Evolutionary conservation across 2,329 filamentous ascomycete species (phyloP), one percentile per base, ranked within the genome.

Genomic region (Penicillium palitans): DNA sequence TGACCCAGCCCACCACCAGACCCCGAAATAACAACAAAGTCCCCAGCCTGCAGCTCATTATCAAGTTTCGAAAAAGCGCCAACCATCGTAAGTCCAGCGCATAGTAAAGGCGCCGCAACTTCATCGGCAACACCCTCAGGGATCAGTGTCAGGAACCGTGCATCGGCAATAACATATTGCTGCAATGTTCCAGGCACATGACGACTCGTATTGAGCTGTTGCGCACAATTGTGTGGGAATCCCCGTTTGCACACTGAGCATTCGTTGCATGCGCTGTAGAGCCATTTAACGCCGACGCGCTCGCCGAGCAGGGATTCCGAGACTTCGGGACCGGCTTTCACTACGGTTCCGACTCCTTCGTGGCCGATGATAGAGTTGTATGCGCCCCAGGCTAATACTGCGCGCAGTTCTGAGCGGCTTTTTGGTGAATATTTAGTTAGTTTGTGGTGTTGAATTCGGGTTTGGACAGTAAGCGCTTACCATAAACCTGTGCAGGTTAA

Each of bases 1-100:
- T 85, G 83, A 1, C 83, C 83, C 4, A 84, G 68, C 3, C 82
- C 82, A 10, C 82, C 81, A 3, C 80, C 82, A 0, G 76, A 76
- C 3, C 81, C 81, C 0, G 83, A 74, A 39, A 83, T 76, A 1
- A 75, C 79, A 15, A 82, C 48, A 70, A 73, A 78, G 9, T 70
- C 68, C 4, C 68, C 69, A 10, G 63, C 39, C 13, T 59, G 59
- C 4, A 68, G 27, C 12, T 62, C 63, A 9, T 59, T 57, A 6
- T 66, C 65, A 2, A 67, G 54, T 35, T 63, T 60, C 0, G 59
- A 47, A 6, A 67, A 40, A 2, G 65, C 65, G 3, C 65, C 65
- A n/a, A 56, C 55, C 65, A 67, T 67, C 2, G 65, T 67, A 6
- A 67, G 46, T 6, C 65, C 65, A 3, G 65, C 65, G n/a, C 65